A percentile compares a stretch with the other conserved stretches of the same genome.
phyloP scores from a whole-genome alignment of 2,329 filamentous ascomycete species.

The Stachybotrys chartarum region DNA sequence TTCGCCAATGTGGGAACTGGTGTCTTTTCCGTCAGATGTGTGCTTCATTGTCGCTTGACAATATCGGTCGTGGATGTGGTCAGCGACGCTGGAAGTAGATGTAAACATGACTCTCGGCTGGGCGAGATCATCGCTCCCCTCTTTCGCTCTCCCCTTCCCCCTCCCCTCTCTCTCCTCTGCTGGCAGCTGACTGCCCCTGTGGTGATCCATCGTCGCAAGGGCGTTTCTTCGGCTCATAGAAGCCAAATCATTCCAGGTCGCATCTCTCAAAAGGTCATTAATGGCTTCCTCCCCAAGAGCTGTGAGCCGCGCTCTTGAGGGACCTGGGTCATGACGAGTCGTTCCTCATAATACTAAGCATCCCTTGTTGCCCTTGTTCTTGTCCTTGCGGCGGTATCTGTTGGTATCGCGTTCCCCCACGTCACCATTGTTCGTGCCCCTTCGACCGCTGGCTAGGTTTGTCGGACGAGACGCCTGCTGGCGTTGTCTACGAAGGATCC shows the following conservation, averaged over 20 bases:
- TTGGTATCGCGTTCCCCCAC: constrained; percentile 20
- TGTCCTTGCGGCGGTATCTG: constrained; percentile 24
- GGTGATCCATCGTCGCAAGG: too few relatives aligned
- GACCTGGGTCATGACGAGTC: neutral
- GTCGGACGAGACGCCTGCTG: constrained; percentile 43
- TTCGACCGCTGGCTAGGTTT: constrained; percentile 26
- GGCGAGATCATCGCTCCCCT: constrained; percentile 3
- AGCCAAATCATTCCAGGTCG: neutral
- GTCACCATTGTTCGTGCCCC: constrained; percentile 29
- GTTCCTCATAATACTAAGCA: constrained; percentile 32
- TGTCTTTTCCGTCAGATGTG: constrained; percentile 23
- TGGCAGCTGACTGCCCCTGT: too few relatives aligned
- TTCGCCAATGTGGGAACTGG: constrained; percentile 29
- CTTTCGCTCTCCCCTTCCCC: constrained; percentile 7
- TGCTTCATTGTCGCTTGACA: constrained; percentile 23
- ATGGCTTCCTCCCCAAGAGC: neutral
- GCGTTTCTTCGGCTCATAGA: neutral
- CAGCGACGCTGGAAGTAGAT: neutral
- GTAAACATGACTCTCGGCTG: neutral
- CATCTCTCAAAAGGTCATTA: neutral
- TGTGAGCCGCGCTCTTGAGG: neutral
- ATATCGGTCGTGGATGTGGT: constrained; percentile 11
- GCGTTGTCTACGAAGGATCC: constrained; percentile 79
- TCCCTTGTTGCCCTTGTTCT: constrained; percentile 23
- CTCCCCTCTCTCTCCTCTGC: neutral